phyloP scores from a whole-genome alignment of 2,329 filamentous ascomycete species.

The Myriosclerotinia curreyana region DNA sequence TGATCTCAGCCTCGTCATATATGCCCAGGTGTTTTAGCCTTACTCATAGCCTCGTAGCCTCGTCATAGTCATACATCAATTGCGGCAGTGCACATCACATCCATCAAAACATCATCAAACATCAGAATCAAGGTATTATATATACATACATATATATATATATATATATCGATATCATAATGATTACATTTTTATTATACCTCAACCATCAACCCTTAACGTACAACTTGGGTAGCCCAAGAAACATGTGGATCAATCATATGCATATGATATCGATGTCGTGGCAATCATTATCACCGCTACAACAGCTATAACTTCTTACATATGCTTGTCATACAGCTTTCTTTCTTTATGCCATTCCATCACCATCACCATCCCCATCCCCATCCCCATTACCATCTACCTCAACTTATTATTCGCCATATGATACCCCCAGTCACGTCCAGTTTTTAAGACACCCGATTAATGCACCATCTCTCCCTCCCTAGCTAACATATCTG shows the following conservation, averaged over 20 bases:
- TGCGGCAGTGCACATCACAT: no score
- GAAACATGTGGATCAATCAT: conserved; percentile 17
- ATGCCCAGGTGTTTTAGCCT: no score
- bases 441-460: conserved; percentile 8
- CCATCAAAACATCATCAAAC: no score
- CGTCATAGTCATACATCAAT: no score
- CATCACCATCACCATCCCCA: background rate
- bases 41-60: no score
- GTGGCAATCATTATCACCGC: conserved; percentile 15
- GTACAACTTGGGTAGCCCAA: background rate
- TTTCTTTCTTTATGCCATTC: background rate
- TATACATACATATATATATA: no score
- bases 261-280: conserved; percentile 14
- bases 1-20: no score
- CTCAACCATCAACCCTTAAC: no score
- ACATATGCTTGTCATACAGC: background rate
- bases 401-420: background rate
- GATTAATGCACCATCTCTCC: background rate
- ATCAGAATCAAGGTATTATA: no score
- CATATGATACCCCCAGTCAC: background rate
- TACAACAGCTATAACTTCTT: conserved; percentile 13
- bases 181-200: no score
- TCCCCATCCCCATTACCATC: background rate
- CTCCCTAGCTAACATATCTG: background rate
- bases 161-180: no score